These are phyloP conservation scores for Tetrastigma voinierianum DNA, from an alignment of 164 flowering plant species.

Conservation along the genomic window DNA sequence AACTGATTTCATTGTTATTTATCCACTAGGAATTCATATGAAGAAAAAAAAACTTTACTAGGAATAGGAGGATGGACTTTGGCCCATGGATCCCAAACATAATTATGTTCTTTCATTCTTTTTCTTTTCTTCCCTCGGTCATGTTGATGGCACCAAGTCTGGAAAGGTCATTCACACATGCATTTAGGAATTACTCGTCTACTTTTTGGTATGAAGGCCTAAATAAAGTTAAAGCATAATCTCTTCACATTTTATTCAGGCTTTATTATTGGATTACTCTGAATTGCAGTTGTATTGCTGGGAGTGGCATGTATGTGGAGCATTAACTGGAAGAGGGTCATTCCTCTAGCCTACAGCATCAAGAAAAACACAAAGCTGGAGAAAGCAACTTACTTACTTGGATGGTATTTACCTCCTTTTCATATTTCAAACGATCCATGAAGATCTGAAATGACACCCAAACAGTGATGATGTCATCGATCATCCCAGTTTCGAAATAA, in stretches of 20 bases:
- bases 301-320: conserved; percentile 97
- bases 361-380: conserved; percentile 84
- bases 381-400: conserved; percentile 80
- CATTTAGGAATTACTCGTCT: background rate
- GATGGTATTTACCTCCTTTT: conserved; percentile 96
- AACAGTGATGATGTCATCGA: conserved; percentile 73
- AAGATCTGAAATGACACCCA: conserved; percentile 40
- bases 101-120: background rate
- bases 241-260: background rate
- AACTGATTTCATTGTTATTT: no score
- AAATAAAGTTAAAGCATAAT: background rate
- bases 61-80: no score
- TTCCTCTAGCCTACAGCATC: conserved; percentile 88
- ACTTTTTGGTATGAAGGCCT: background rate
- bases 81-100: no score
- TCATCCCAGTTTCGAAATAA: conserved; percentile 71
- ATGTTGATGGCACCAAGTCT: no score
- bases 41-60: no score
- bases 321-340: conserved; percentile 92
- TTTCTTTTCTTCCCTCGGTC: background rate
- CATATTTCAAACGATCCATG: conserved; percentile 80
- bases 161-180: no score
- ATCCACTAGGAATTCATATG: no score
- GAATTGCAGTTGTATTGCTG: conserved; percentile 77
- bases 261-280: conserved; percentile 3